A percentile compares a stretch with the other conserved stretches of the same genome.
phyloP scores from a whole-genome alignment of 768 basidiomycete species.

The Mycena galopus region DNA sequence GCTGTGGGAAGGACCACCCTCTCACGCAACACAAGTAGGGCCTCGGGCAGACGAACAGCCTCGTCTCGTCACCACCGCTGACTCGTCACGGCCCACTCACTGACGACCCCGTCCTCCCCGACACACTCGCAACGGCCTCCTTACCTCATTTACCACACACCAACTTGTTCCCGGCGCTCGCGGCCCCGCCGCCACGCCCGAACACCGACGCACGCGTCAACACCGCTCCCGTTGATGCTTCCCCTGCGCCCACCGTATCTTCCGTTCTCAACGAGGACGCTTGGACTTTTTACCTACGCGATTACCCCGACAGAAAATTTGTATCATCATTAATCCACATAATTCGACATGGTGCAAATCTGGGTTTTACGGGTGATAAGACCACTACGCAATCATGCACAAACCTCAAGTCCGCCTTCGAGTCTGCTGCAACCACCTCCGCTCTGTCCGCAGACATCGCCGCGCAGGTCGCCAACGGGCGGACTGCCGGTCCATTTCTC shows the following conservation, averaged over 20 bases:
- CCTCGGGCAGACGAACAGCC: background rate
- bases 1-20: background rate
- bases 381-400: slow-evolving; percentile 23
- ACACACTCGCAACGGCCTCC: background rate
- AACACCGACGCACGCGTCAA: background rate
- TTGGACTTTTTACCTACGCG: slow-evolving; percentile 40
- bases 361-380: slow-evolving; percentile 40
- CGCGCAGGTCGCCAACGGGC: background rate
- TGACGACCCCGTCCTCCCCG: background rate
- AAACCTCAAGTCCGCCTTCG: slow-evolving; percentile 42
- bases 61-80: background rate
- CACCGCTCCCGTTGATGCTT: background rate
- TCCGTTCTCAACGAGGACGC: slow-evolving; percentile 7
- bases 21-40: background rate
- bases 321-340: background rate
- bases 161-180: background rate
- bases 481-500: background rate
- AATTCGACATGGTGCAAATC: slow-evolving; percentile 40
- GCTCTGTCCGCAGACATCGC: background rate
- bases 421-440: slow-evolving; percentile 20
- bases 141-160: background rate
- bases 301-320: slow-evolving; percentile 42
- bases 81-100: background rate
- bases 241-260: background rate
- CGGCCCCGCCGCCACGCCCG: background rate